These are phyloP conservation scores for Arthrobotrys iridis DNA, from an alignment of 2,329 filamentous ascomycete genomes.

Conservation along the genomic window DNA sequence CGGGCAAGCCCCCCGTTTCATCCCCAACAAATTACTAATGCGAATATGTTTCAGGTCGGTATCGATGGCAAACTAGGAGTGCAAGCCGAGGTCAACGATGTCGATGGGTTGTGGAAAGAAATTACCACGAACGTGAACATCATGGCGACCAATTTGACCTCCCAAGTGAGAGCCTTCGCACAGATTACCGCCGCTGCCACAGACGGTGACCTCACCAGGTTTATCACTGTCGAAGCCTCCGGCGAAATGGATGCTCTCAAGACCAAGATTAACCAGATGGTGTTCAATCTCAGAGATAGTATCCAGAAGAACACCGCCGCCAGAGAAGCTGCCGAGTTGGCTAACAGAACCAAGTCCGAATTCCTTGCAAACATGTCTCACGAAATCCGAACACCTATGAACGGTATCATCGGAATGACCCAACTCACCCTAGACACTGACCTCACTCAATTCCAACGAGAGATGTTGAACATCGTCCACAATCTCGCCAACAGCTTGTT, in stretches of 20 bases:
- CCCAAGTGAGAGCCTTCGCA: slow-evolving; percentile 95
- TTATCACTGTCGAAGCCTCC: slow-evolving; percentile 95
- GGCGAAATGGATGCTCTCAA: slow-evolving; percentile 99
- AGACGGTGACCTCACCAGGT: slow-evolving; percentile 95
- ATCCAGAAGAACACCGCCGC: slow-evolving; percentile 97
- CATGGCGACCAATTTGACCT: slow-evolving; percentile 76
- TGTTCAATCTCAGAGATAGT: slow-evolving; percentile 91
- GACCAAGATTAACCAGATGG: slow-evolving; percentile 99
- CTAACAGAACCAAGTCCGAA: slow-evolving; percentile 97
- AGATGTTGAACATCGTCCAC: slow-evolving; percentile 98
- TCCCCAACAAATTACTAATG: not conserved
- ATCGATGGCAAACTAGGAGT: slow-evolving; percentile 99
- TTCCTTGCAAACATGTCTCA: slow-evolving; percentile 99
- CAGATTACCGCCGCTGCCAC: slow-evolving; percentile 98
- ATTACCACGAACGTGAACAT: slow-evolving; percentile 97
- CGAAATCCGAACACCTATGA: slow-evolving; percentile 97
- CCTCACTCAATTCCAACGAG: slow-evolving; percentile 90
- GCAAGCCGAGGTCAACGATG: slow-evolving; percentile 90
- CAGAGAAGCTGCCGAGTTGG: slow-evolving; percentile 92
- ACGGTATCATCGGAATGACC: slow-evolving; percentile 96
- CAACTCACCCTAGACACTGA: slow-evolving; percentile 95
- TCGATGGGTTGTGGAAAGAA: slow-evolving; percentile 96
- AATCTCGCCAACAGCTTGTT: slow-evolving; percentile 94
- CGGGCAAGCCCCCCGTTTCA: not conserved
- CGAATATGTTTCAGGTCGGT: slow-evolving; percentile 63